Percentiles rank a stretch among this genome's conserved stretches.
phyloP scores from a whole-genome alignment of 306 rosid species.

The Aeschynomene evenia region DNA sequence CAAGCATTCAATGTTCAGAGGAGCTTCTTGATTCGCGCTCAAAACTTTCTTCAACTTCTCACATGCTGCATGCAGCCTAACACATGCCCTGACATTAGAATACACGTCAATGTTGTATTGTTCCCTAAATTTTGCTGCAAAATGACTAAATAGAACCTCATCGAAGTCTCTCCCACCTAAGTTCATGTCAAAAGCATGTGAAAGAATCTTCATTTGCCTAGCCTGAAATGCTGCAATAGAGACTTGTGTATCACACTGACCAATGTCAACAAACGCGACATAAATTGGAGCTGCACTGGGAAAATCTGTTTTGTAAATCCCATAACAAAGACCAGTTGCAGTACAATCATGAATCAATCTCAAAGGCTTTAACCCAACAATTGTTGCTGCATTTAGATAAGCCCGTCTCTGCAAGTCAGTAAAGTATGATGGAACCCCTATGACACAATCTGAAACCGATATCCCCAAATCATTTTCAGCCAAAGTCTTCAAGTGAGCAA shows the following conservation, averaged over 20 bases:
- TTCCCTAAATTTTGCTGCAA: slow-evolving; percentile 61
- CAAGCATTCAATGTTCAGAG: slow-evolving; percentile 84
- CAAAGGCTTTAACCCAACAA: slow-evolving; percentile 84
- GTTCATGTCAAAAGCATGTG: slow-evolving; percentile 66
- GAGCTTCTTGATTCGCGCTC: slow-evolving; percentile 88
- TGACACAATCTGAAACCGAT: slow-evolving; percentile 71
- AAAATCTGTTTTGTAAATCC: slow-evolving; percentile 74
- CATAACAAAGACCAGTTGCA: slow-evolving; percentile 84
- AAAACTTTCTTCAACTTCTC: slow-evolving; percentile 92
- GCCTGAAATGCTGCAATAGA: slow-evolving; percentile 64
- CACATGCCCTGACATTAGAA: slow-evolving; percentile 67
- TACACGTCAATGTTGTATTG: slow-evolving; percentile 65
- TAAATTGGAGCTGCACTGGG: slow-evolving; percentile 36
- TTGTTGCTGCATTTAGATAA: slow-evolving; percentile 70
- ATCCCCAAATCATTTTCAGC: slow-evolving; percentile 62
- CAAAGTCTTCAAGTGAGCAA: slow-evolving; percentile 68
- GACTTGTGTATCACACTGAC: slow-evolving; percentile 88
- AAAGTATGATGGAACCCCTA: slow-evolving; percentile 87
- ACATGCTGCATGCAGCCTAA: slow-evolving; percentile 70
- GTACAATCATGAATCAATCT: slow-evolving; percentile 92
- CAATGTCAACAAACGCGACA: slow-evolving; percentile 79
- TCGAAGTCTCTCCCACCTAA: slow-evolving; percentile 90
- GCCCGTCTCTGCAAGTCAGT: slow-evolving; percentile 83
- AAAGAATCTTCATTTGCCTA: slow-evolving; percentile 66
- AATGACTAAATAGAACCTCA: slow-evolving; percentile 69